A percentile compares a stretch with the other conserved stretches of the same genome.
phyloP scores from a whole-genome alignment of 2,329 filamentous ascomycete genomes.

The Byssochlamys sp. region DNA sequence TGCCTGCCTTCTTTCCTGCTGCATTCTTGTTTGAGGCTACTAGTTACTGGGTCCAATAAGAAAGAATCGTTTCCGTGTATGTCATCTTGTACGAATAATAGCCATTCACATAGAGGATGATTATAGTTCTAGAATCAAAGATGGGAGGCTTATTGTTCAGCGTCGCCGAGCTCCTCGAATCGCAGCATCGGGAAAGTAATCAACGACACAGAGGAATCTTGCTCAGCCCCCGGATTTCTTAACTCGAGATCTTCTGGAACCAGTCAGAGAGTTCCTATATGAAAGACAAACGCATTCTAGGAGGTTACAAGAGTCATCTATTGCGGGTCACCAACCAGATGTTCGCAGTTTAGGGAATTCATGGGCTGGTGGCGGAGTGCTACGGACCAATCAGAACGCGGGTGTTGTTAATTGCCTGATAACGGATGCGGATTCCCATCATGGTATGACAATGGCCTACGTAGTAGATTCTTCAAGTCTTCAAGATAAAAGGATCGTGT shows the following conservation, averaged over 20 bases:
- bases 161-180: neutral
- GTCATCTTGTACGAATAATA: neutral
- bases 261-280: neutral
- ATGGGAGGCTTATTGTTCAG: neutral
- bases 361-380: neutral
- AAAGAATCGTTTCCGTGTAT: neutral
- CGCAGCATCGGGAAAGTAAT: neutral
- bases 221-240: constrained; percentile 1
- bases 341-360: neutral
- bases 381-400: constrained; percentile 14
- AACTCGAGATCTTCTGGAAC: neutral
- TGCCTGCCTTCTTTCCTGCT: neutral
- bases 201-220: neutral
- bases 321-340: constrained; percentile 12
- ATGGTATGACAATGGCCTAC: constrained; percentile 7
- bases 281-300: neutral
- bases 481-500: neutral
- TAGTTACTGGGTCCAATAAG: neutral
- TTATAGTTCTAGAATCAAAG: neutral
- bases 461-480: neutral
- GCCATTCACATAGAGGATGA: neutral
- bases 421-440: constrained; percentile 9
- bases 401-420: constrained; percentile 17
- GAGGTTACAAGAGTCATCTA: neutral
- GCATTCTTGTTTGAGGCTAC: neutral